Evolutionary conservation across 75 land plant species (phyloP), one percentile per base, ranked within the genome.

Genomic region (Adiantum capillusveneris): DNA sequence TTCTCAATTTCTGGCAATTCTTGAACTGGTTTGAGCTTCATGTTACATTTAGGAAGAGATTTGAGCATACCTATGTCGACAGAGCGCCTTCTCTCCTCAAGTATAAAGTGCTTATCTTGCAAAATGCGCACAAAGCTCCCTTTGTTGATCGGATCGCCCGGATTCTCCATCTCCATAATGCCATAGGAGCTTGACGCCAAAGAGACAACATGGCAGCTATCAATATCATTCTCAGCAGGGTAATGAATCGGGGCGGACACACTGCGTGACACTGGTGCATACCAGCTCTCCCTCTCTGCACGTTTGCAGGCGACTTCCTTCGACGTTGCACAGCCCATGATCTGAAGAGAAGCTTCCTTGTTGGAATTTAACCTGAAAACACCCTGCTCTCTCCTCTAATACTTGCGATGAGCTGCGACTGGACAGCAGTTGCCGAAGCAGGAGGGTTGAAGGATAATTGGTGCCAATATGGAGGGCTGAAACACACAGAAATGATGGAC

Each of bases 251-350:
- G 82, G 69, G 76, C 39, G 0, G 89, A 73, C 16, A 58, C 21
- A 68, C 79, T 86, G 13, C 83, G 67, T 0, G 68, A 41, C 11
- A 65, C 24, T 0, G 76, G 78, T 0, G 78, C 59, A 20, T 26
- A 63, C 31, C 60, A 59, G 11, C 74, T 63, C n/a, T n/a, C 19
- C n/a, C 37, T 22, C 7, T 27, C 46, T 11, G 17, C 41, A 29
- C 45, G 65, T 20, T 44, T 53, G 1, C 27, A 44, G 13, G 44
- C 59, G 5, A 51, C 73, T 46, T 75, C 69, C 68, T 80, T 86
- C 0, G 89, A 85, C 16, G 34, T 67, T 20, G 83, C 79, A 58
- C 89, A 85, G 51, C 89, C 89, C 89, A 85, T 85, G 37, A 34
- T 3, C 9, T 5, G 37, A n/a, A n/a, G n/a, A n/a, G n/a, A n/a